Evolutionary conservation across 176 grass and related monocot species (phyloP).

Genomic region (Aegilops tauschii): DNA sequence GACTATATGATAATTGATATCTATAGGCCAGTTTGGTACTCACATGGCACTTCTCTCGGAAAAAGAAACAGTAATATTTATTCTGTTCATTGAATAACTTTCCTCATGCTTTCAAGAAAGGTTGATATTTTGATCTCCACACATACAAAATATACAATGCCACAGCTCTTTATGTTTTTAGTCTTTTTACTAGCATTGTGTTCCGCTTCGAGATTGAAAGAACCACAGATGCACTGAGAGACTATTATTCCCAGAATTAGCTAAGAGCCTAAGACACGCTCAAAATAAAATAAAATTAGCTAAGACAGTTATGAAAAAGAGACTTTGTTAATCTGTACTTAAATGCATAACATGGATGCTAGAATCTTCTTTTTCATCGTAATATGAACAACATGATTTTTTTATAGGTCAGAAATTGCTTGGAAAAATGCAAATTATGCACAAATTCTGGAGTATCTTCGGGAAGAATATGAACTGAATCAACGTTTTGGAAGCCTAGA

Average conservation of each 20-base stretch:
- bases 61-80: neutral
- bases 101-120: neutral
- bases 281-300: too few species aligned
- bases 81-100: neutral
- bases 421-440: slow-evolving; percentile 98
- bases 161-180: neutral
- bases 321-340: neutral
- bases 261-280: neutral
- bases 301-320: neutral
- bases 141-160: neutral
- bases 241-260: neutral
- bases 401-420: slow-evolving; percentile 84
- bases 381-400: neutral
- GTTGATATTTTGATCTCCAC: neutral
- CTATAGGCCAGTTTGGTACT: neutral
- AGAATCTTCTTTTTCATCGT: neutral
- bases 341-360: slow-evolving; percentile 2
- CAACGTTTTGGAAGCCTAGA: slow-evolving; percentile 91
- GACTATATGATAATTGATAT: neutral
- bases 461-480: slow-evolving; percentile 90
- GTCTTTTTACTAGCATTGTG: neutral
- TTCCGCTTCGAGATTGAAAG: neutral
- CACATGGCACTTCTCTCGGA: neutral
- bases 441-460: slow-evolving; percentile 78
- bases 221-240: neutral